phyloP scores from a whole-genome alignment of 2,329 filamentous ascomycete species.

The Exophiala aquamarina region DNA sequence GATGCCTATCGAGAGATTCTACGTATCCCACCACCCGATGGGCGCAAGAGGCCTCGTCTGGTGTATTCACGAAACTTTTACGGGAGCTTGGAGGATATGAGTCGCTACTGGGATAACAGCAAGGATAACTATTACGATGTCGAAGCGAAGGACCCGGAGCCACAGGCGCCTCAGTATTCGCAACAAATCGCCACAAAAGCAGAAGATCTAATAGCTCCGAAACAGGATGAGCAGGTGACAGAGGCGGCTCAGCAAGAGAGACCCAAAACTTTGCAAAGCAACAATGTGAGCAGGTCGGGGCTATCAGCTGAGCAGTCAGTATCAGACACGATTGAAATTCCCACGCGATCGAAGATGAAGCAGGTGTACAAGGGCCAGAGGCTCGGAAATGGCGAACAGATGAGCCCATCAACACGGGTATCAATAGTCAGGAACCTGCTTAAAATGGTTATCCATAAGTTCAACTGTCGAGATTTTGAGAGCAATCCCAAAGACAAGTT shows the following conservation, averaged over 20 bases:
- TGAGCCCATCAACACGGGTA: constrained; percentile 59
- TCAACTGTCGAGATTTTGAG: constrained; percentile 53
- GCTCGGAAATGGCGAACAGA: constrained; percentile 56
- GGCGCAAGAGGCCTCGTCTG: constrained; percentile 49
- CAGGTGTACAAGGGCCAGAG: constrained; percentile 57
- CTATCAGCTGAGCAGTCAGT: constrained; percentile 21
- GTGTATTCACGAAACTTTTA: constrained; percentile 62
- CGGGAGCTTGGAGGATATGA: constrained; percentile 58
- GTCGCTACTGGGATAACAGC: constrained; percentile 63
- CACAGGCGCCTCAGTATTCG: neutral
- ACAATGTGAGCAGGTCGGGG: neutral
- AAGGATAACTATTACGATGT: constrained; percentile 56
- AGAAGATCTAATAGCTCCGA: neutral
- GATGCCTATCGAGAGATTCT: constrained; percentile 58
- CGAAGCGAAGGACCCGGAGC: constrained; percentile 29
- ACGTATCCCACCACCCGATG: constrained; percentile 46
- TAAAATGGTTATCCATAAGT: constrained; percentile 59
- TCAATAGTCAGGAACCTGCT: constrained; percentile 57
- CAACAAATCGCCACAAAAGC: constrained; percentile 14
- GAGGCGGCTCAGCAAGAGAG: neutral
- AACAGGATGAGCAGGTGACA: neutral
- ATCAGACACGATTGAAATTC: constrained; percentile 18
- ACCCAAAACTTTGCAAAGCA: neutral
- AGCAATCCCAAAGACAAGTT: constrained; percentile 45
- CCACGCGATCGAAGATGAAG: constrained; percentile 20